A percentile compares a stretch with the other conserved stretches of the same genome.
phyloP scores from a whole-genome alignment of 495 filamentous ascomycete species.

The Lepidopterella palustris region DNA sequence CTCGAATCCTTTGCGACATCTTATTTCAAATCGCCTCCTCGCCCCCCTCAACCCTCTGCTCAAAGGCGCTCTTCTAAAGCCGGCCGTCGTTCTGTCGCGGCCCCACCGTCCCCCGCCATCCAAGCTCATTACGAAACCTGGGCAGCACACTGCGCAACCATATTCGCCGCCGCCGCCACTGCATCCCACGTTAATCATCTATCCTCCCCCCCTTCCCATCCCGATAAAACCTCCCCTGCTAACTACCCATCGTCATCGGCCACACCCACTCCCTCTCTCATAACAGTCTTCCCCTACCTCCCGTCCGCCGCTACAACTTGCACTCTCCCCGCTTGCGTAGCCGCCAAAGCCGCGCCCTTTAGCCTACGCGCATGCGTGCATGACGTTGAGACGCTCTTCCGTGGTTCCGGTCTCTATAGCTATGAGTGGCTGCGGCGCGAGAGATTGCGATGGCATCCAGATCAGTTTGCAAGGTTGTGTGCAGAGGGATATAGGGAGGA shows the following conservation, averaged over 20 bases:
- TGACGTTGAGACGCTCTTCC: conserved; percentile 18
- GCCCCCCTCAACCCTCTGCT: neutral
- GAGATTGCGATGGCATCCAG: conserved; percentile 26
- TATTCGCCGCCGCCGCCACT: neutral
- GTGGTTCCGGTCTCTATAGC: conserved; percentile 19
- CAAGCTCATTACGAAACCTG: conserved; percentile 5
- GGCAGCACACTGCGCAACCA: neutral
- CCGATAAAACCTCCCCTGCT: neutral
- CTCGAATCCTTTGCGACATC: conserved; percentile 18
- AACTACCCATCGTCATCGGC: neutral
- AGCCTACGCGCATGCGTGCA: conserved; percentile 22
- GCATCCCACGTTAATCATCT: too few relatives aligned
- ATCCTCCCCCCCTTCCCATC: too few relatives aligned
- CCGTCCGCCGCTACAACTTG: conserved; percentile 9
- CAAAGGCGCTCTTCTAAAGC: neutral
- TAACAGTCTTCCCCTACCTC: conserved; percentile 18
- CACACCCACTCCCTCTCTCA: neutral
- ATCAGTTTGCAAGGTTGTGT: conserved; percentile 24
- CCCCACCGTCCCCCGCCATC: neutral
- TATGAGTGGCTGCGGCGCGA: conserved; percentile 24
- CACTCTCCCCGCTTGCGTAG: conserved; percentile 2
- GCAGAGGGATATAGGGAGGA: conserved; percentile 14
- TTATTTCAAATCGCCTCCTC: conserved; percentile 4
- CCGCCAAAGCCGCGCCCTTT: conserved; percentile 1
- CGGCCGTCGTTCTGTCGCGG: too few relatives aligned